Percentiles rank a stretch among this genome's conserved stretches.
Conservation (phyloP, 352 stramenopile species). For the Phytophthora crassamura region DNA sequence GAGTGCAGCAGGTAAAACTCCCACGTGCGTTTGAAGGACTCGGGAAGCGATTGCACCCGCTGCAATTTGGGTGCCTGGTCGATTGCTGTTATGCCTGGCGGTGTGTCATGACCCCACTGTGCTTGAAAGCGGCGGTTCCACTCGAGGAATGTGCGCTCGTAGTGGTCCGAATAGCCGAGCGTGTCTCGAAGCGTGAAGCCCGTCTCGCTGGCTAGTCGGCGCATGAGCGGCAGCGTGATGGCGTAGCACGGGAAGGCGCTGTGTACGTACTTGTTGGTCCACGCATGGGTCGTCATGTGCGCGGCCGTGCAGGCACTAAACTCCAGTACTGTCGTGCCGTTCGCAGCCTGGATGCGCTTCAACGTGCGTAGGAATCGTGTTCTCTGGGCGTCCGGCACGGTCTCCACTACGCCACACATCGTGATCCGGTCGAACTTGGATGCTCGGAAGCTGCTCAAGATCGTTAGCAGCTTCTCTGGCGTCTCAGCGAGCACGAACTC, state of each 20-base stretch:
- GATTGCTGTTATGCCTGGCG: background rate
- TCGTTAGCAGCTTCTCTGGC: slow-evolving; percentile 64
- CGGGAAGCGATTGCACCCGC: slow-evolving; percentile 49
- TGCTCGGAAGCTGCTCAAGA: slow-evolving; percentile 57
- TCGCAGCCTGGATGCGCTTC: slow-evolving; percentile 62
- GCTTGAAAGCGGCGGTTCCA: slow-evolving; percentile 86
- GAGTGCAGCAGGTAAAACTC: slow-evolving; percentile 91
- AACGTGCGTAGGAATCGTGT: slow-evolving; percentile 68
- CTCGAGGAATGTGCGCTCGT: slow-evolving; percentile 84
- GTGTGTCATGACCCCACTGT: slow-evolving; percentile 45
- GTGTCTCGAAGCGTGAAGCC: slow-evolving; percentile 76
- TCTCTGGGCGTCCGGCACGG: slow-evolving; percentile 47
- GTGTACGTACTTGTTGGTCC: slow-evolving; percentile 89
- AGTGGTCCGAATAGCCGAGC: slow-evolving; percentile 76
- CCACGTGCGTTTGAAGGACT: slow-evolving; percentile 88
- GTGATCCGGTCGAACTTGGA: slow-evolving; percentile 79
- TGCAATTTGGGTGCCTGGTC: slow-evolving; percentile 4
- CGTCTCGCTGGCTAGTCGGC: slow-evolving; percentile 49
- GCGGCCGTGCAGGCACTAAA: slow-evolving; percentile 69
- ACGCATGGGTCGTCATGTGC: slow-evolving; percentile 75
- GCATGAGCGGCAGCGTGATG: slow-evolving; percentile 61
- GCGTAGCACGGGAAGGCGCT: slow-evolving; percentile 64
- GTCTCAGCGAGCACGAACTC: slow-evolving; percentile 78
- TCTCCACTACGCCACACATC: slow-evolving; percentile 63
- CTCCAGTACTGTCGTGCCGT: slow-evolving; percentile 69